Evolutionary conservation across 257 asterid species (phyloP), one percentile per base, ranked within the genome.

Genomic region (Echites panduratus): DNA sequence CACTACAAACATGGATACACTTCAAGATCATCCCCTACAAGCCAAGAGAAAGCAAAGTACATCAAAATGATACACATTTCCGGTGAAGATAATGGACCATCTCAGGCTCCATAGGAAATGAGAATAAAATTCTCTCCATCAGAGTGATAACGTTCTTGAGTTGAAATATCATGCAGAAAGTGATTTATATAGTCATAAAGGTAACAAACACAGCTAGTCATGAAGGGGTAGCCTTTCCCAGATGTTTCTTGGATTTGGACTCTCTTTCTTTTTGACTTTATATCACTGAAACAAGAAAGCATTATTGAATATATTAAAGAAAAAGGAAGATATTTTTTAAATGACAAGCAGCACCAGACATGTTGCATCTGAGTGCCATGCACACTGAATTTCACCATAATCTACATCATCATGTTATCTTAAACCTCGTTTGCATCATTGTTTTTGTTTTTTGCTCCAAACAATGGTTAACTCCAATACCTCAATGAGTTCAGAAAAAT

Each of bases 201-300:
- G 40, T 44, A 49, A 17, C 20, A n/a, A 29, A 64, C 38, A 9
- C 10, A n/a, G 16, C 54, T 43, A 48, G 54, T 43, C 74, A 76
- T 16, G 66, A 29, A 9, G 49, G 71, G 43, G 16, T 26, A 5
- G 65, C 50, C 72, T 74, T 77, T 77, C 82, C 16, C 20, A 35
- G 70, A 65, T 62, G 80, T 71, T 82, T 82, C 86, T 62, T 57
- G 62, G 64, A 56, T 70, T 59, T 74, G 74, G 66, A 72, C 75
- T 35, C 40, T 57, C 24, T 44, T n/a, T n/a, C 57, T 22, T 57
- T 29, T 57, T 48, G 56, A 67, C 40, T 16, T 14, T 32, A 50
- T 13, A 53, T 62, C 29, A 43, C 65, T 52, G 45, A 44, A 8
- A 59, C 9, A 56, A 41, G 44, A n/a, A 13, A 38, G 16, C 69